These are phyloP conservation scores for Neofusicoccum sp. DNA, from an alignment of 2,329 filamentous ascomycete genomes.

Conservation along the genomic window DNA sequence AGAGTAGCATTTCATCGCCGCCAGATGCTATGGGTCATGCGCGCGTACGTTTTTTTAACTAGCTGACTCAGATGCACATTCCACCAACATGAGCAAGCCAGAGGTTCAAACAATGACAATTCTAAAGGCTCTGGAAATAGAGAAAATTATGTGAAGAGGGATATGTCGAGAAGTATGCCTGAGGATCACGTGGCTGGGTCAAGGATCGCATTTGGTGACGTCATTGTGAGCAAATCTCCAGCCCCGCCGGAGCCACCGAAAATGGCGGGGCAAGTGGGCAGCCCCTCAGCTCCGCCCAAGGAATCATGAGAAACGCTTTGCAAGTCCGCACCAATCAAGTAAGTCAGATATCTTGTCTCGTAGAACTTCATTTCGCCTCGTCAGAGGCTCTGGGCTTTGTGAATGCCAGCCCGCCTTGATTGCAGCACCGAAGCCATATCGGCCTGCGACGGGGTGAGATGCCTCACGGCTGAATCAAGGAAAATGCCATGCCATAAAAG, in stretches of 20 bases:
- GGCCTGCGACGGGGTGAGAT: neutral
- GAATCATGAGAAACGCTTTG: too few species aligned
- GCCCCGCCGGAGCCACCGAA: neutral
- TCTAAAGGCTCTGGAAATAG: too few species aligned
- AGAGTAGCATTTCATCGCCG: too few species aligned
- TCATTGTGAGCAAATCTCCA: neutral
- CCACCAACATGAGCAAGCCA: too few species aligned
- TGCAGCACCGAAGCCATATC: neutral
- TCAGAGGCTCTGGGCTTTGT: slow-evolving; percentile 8
- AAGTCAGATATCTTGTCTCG: too few species aligned
- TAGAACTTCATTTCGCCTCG: slow-evolving; percentile 2
- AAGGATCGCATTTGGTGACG: neutral
- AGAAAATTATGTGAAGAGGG: too few species aligned
- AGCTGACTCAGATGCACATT: too few species aligned
- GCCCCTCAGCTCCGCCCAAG: too few species aligned
- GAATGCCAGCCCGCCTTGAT: neutral
- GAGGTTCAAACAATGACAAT: too few species aligned
- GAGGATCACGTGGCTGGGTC: neutral
- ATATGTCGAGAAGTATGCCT: neutral
- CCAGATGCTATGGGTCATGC: too few species aligned
- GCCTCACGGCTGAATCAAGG: neutral
- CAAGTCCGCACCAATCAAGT: too few species aligned
- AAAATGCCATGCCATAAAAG: neutral
- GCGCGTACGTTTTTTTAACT: too few species aligned
- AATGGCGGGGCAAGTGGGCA: neutral